phyloP scores from a whole-genome alignment of 768 basidiomycete species.

The Fistulinella prunicolor region DNA sequence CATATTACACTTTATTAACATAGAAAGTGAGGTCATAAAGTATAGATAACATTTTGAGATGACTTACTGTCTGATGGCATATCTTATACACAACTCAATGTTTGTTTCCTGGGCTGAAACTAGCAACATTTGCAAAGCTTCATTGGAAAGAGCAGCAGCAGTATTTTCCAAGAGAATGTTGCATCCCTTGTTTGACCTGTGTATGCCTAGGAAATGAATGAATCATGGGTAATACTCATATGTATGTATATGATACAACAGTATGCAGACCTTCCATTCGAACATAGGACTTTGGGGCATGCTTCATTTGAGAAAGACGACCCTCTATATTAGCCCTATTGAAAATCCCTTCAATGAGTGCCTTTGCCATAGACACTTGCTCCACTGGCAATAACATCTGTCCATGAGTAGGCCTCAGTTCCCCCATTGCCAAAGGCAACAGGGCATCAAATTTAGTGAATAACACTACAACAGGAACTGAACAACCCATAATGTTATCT shows the following conservation, averaged over 20 bases:
- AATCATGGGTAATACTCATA: not conserved
- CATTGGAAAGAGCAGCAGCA: not conserved
- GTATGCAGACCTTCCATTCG: not conserved
- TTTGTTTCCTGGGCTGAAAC: constrained; percentile 9
- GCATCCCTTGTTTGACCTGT: constrained; percentile 1
- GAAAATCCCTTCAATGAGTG: not conserved
- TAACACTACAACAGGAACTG: constrained; percentile 7
- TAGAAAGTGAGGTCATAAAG: not conserved
- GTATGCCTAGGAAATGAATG: not conserved
- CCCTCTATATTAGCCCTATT: not conserved
- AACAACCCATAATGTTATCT: not conserved
- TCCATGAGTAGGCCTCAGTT: not conserved
- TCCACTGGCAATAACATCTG: not conserved
- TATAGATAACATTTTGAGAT: not conserved
- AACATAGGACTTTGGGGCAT: not conserved
- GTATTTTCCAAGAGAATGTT: not conserved
- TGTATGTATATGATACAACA: not conserved
- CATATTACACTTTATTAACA: not conserved
- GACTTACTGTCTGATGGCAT: constrained; percentile 3
- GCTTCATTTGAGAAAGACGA: not conserved
- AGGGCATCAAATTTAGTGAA: constrained; percentile 13
- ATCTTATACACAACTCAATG: constrained; percentile 3
- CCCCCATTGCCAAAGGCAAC: not conserved
- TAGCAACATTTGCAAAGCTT: constrained; percentile 1
- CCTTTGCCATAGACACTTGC: not conserved